Base-by-base conservation (phyloP, 2,329 filamentous ascomycete genomes). In the Cytospora schulzeri region DNA sequence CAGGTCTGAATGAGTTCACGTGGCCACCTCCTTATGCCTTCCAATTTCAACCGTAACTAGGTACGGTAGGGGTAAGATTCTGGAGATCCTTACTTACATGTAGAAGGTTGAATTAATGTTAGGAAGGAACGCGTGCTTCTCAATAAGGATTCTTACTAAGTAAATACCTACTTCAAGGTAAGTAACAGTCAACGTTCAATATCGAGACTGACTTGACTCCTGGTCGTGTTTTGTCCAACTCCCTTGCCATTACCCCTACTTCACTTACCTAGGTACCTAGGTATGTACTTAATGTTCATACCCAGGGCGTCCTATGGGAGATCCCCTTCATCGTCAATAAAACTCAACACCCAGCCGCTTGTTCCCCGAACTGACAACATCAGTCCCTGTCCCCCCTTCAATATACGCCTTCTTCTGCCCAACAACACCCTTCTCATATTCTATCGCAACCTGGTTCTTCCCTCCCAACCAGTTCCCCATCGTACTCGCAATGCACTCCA, bases 361-460 rank as follows among this genome's bases (percentile, higher is more conserved):
- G 28, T 63, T 63, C 56, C 53, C 53, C 15, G 56, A 63, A 45
- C 53, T 63, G 5, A 63, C 62, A 8, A 55, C 62, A 63, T 48
- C 29, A 12, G 62, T 60, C 8, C 61, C 61, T 12, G 56, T 60
- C 9, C 62, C 62, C 2, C 62, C 56, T 1, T 22, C 22, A 35
- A 63, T 63, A 33, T 60, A 63, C 28, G 56, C 62, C 62, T 60
- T 63, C 55, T 63, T 63, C 56, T 63, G 56, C 28, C 62, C 62
- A 11, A 63, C 62, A 7, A 55, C 61, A 48, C 53, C 60, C 19
- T 63, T 63, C 50, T 63, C 61, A 15, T 63, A 59, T 33, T 63
- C 61, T 55, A 60, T 60, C 2, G 61, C 61, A 53, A 56, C 61
- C 56, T 63, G 61, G 61, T 60, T 63, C n/a, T 33, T 56, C 4